Percentiles rank a stretch among this genome's conserved stretches.
Conservation (phyloP, 2,329 filamentous ascomycete genomes). For the Lachnellula cervina region DNA sequence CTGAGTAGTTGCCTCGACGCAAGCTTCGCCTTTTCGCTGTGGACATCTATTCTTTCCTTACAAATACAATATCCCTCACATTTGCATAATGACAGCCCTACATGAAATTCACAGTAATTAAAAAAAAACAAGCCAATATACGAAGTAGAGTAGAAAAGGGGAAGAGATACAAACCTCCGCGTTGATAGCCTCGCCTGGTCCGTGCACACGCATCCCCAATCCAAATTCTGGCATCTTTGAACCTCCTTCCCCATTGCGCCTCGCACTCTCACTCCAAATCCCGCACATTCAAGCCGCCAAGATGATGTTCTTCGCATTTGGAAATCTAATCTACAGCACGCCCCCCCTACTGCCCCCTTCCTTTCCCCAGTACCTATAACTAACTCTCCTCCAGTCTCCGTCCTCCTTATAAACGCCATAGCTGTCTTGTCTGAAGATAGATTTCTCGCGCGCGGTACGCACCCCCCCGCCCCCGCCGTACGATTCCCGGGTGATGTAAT, state of each 20-base stretch:
- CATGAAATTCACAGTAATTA: too few relatives aligned
- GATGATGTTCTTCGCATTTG: constrained; percentile 67
- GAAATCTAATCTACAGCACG: constrained; percentile 69
- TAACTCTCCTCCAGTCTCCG: constrained; percentile 51
- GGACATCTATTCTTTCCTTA: background rate
- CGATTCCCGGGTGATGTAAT: background rate
- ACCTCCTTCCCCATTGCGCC: constrained; percentile 1
- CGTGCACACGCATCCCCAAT: constrained; percentile 13
- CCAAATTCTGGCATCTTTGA: constrained; percentile 12
- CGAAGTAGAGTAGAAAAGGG: background rate
- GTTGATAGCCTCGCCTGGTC: constrained; percentile 18
- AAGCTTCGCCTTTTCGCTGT: background rate
- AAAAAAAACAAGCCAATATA: background rate
- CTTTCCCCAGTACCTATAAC: background rate
- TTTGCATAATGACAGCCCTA: too few relatives aligned
- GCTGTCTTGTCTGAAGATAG: constrained; percentile 92
- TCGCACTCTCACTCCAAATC: background rate
- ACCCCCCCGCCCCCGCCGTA: background rate
- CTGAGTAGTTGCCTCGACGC: background rate
- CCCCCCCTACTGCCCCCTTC: background rate
- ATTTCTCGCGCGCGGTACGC: constrained; percentile 74
- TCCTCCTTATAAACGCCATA: constrained; percentile 90
- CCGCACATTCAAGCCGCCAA: constrained; percentile 29
- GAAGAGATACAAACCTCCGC: background rate
- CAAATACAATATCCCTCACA: too few relatives aligned